Evolutionary conservation across 2,329 filamentous ascomycete genomes (phyloP), one percentile per base, ranked within the genome.

Genomic region (Chrysosporium keratinophilum): DNA sequence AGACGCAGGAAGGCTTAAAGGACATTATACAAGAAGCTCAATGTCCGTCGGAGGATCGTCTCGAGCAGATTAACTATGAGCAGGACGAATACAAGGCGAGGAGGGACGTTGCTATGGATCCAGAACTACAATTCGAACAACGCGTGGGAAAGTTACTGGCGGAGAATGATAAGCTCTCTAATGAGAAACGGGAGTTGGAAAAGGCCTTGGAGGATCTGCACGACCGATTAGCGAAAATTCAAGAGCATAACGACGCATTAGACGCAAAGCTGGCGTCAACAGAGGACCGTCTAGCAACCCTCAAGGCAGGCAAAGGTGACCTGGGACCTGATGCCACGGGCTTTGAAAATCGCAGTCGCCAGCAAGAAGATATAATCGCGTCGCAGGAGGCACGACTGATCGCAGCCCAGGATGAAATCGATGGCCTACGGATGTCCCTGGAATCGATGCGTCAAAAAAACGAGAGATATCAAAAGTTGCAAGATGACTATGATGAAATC

Each of bases 321-420:
- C 55, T 67, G 72, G 66, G 78, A 71, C 64, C 76, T 71, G 70
- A 68, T 57, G 66, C 65, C 50, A 71, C 68, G 59, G 67, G 67
- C 1, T 56, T 72, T 35, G 69, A 68, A 68, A 75, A 48, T 37
- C 50, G 50, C 9, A 55, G 56, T 70, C 85, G 60, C 74, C 83
- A 87, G 65, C 50, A 52, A 31, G 50, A 44, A n/a, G 77, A 84
- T 55, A 74, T 88, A 48, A 89, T 90, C 63, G 81, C 82, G 39
- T 78, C 75, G 20, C 79, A 88, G 60, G 86, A 90, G 65, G 76
- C 78, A 17, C 79, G 86, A 60, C 69, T 84, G 10, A 79, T 85
- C 54, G 73, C 77, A 33, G 61, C 69, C 31, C 69, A 74, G 55
- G 66, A 72, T 54, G 70, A 74, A 55, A 67, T 72, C 5, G 71